Evolutionary conservation across 169 alveolate species (phyloP).

Genomic region (Plasmodium berghei): DNA sequence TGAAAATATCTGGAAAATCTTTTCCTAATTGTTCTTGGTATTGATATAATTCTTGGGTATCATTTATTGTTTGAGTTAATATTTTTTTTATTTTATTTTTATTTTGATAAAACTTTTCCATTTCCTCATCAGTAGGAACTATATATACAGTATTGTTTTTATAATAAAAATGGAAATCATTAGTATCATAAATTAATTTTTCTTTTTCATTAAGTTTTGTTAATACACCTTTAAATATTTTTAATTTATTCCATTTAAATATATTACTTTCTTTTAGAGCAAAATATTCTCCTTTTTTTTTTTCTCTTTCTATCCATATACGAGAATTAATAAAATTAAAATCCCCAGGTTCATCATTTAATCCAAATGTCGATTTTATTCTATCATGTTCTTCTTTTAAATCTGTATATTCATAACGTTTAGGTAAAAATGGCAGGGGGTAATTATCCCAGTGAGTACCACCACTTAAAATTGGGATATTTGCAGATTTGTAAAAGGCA

Average conservation of each 20-base stretch:
- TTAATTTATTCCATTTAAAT: slow-evolving; percentile 88
- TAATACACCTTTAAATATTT: slow-evolving; percentile 78
- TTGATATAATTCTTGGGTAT: slow-evolving; percentile 59
- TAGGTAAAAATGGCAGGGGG: slow-evolving; percentile 62
- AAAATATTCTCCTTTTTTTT: slow-evolving; percentile 86
- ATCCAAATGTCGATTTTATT: slow-evolving; percentile 82
- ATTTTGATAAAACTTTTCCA: slow-evolving; percentile 80
- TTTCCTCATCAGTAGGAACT: slow-evolving; percentile 83
- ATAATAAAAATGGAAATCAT: slow-evolving; percentile 84
- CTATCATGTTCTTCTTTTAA: slow-evolving; percentile 75
- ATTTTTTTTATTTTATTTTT: slow-evolving; percentile 77
- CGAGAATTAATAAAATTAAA: slow-evolving; percentile 81
- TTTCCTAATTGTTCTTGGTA: slow-evolving; percentile 61
- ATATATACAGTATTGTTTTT: slow-evolving; percentile 82
- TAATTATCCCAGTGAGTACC: slow-evolving; percentile 86
- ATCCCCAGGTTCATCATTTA: slow-evolving; percentile 88
- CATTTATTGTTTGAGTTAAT: slow-evolving; percentile 63
- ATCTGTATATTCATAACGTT: slow-evolving; percentile 77
- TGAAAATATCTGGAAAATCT: slow-evolving; percentile 52
- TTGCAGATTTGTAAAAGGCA: slow-evolving; percentile 81
- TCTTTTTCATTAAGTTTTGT: slow-evolving; percentile 82
- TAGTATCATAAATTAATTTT: slow-evolving; percentile 79
- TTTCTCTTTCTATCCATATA: slow-evolving; percentile 86
- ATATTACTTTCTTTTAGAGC: slow-evolving; percentile 88
- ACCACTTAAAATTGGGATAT: slow-evolving; percentile 90